Conservation (phyloP, 768 basidiomycete genomes). For the Leccinum subgranulosum region DNA sequence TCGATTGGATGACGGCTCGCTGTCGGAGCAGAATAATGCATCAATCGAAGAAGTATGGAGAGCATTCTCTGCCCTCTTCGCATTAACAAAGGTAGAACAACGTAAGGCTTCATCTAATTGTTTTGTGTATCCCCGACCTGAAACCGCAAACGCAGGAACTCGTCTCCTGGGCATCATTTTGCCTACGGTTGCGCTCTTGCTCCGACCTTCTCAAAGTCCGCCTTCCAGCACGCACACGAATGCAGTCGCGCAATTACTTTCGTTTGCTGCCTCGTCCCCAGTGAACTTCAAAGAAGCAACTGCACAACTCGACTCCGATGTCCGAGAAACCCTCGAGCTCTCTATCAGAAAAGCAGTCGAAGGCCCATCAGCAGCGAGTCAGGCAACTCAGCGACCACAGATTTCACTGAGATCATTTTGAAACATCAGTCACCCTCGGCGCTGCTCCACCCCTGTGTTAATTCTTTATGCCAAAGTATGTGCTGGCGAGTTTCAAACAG, state of each 20-base stretch:
- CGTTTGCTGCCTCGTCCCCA: slow-evolving; percentile 69
- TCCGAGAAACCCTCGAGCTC: slow-evolving; percentile 65
- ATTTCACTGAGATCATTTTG: slow-evolving; percentile 75
- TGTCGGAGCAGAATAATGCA: slow-evolving; percentile 54
- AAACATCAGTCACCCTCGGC: slow-evolving; percentile 1
- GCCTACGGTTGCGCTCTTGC: slow-evolving; percentile 69
- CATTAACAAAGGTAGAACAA: slow-evolving; percentile 52
- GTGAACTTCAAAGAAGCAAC: slow-evolving; percentile 84
- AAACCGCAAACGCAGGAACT: slow-evolving; percentile 44
- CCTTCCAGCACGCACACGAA: slow-evolving; percentile 49
- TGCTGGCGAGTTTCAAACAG: neutral
- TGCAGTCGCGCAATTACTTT: slow-evolving; percentile 64
- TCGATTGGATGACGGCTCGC: slow-evolving; percentile 51
- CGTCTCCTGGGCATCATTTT: slow-evolving; percentile 68
- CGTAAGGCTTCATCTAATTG: slow-evolving; percentile 44
- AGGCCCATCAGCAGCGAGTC: slow-evolving; percentile 34
- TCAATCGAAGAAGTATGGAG: slow-evolving; percentile 81
- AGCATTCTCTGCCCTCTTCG: slow-evolving; percentile 65
- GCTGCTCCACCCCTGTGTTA: neutral
- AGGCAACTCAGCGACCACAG: slow-evolving; percentile 59
- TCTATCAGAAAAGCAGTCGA: slow-evolving; percentile 76
- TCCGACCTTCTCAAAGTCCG: slow-evolving; percentile 48
- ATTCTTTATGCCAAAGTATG: slow-evolving; percentile 4
- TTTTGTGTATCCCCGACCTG: slow-evolving; percentile 5
- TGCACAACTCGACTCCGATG: slow-evolving; percentile 53